Conservation (phyloP, 495 filamentous ascomycete genomes). For the Annulohypoxylon moriforme region DNA sequence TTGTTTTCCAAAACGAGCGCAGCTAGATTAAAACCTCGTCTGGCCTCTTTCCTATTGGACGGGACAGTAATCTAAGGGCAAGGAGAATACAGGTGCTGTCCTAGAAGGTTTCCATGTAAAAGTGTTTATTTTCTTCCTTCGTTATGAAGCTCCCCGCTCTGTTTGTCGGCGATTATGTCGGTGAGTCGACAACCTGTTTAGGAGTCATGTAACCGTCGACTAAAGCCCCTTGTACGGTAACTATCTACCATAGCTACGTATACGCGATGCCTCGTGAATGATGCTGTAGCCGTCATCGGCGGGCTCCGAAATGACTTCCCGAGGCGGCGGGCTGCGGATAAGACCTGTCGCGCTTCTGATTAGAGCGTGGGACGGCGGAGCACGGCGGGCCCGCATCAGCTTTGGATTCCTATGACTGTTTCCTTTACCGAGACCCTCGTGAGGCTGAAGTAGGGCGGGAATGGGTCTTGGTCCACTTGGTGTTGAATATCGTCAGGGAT, state of each 20-base stretch:
- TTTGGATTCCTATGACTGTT: neutral
- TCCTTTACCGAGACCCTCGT: constrained; percentile 4
- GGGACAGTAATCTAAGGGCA: too few species aligned
- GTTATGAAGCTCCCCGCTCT: neutral
- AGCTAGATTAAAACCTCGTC: too few species aligned
- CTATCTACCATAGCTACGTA: neutral
- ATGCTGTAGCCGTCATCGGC: neutral
- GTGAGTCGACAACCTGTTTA: neutral
- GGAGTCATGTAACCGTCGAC: too few species aligned
- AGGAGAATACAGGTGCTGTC: too few species aligned
- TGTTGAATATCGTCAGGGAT: neutral
- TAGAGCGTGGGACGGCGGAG: neutral
- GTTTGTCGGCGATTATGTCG: neutral
- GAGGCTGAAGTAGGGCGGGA: constrained; percentile 1
- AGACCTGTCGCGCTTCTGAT: neutral
- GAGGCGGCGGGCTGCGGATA: constrained; percentile 10
- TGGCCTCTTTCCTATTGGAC: too few species aligned
- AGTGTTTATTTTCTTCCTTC: too few species aligned
- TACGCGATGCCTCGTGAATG: too few species aligned
- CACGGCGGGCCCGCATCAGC: neutral
- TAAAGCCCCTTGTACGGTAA: too few species aligned
- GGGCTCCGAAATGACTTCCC: neutral
- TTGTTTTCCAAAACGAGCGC: too few species aligned
- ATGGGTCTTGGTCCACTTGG: neutral
- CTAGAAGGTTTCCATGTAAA: too few species aligned